Conservation (phyloP, 805 yeast genomes). For the Saturnispora bothae region DNA sequence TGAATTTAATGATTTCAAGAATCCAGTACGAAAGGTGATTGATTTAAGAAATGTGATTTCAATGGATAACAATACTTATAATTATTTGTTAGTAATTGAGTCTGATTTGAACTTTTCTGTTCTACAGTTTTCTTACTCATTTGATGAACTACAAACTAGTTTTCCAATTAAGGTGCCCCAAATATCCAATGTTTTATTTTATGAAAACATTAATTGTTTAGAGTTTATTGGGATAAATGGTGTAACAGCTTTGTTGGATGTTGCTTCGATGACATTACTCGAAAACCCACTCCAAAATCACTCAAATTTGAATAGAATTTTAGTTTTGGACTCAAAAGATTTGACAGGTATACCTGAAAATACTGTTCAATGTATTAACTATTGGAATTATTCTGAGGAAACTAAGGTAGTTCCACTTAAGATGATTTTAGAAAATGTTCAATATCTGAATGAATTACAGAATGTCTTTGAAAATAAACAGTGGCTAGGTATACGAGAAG, state of each 20-base stretch:
- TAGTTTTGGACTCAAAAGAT: not conserved
- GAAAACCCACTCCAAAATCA: not conserved
- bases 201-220: constrained; percentile 9
- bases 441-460: not conserved
- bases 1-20: constrained; percentile 4
- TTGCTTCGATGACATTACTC: constrained; percentile 2
- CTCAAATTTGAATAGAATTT: constrained; percentile 1
- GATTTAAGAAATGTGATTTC: constrained; percentile 10
- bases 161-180: constrained; percentile 1
- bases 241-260: constrained; percentile 1
- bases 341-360: not conserved
- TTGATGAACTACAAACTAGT: not conserved
- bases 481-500: constrained; percentile 2
- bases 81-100: constrained; percentile 11
- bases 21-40: constrained; percentile 4
- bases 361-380: not conserved
- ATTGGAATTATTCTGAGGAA: constrained; percentile 4
- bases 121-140: constrained; percentile 4
- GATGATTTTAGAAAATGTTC: not conserved
- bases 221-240: constrained; percentile 7
- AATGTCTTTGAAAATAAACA: not conserved
- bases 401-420: not conserved
- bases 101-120: constrained; percentile 7
- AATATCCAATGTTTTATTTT: constrained; percentile 6
- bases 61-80: not conserved